These are phyloP conservation scores for Rosa hybrid DNA, from an alignment of 331 rosid genomes.

Conservation along the genomic window DNA sequence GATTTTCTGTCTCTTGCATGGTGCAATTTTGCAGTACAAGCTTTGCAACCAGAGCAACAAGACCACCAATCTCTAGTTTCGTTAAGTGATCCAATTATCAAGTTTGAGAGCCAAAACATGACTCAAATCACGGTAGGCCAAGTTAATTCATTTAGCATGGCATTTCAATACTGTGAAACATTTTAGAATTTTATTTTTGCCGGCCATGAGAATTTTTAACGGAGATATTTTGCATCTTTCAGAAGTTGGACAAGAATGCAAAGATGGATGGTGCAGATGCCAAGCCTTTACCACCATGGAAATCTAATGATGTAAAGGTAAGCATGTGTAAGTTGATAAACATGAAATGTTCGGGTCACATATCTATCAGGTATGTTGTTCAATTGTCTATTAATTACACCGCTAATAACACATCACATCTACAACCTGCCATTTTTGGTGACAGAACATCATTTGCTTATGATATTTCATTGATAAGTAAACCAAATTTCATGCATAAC, in stretches of 20 bases:
- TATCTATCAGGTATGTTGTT: neutral
- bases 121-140: slow-evolving; percentile 45
- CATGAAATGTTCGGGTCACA: neutral
- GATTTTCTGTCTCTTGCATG: slow-evolving; percentile 86
- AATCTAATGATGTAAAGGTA: slow-evolving; percentile 86
- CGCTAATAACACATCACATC: no score
- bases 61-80: slow-evolving; percentile 52
- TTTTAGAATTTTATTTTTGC: neutral
- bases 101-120: slow-evolving; percentile 40
- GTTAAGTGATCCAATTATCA: slow-evolving; percentile 46
- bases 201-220: neutral
- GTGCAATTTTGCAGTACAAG: slow-evolving; percentile 90
- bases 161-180: neutral
- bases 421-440: neutral
- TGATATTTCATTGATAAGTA: no score
- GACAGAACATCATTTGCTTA: neutral
- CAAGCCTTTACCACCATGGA: slow-evolving; percentile 68
- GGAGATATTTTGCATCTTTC: slow-evolving; percentile 8
- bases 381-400: neutral
- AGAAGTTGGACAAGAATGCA: slow-evolving; percentile 50
- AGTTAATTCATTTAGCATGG: neutral
- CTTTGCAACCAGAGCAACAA: slow-evolving; percentile 62
- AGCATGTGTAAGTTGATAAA: neutral
- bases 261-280: slow-evolving; percentile 63
- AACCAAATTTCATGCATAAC: neutral